These are phyloP conservation scores for Bipolaris oryzae DNA, from an alignment of 2,329 filamentous ascomycete species.

Conservation along the genomic window DNA sequence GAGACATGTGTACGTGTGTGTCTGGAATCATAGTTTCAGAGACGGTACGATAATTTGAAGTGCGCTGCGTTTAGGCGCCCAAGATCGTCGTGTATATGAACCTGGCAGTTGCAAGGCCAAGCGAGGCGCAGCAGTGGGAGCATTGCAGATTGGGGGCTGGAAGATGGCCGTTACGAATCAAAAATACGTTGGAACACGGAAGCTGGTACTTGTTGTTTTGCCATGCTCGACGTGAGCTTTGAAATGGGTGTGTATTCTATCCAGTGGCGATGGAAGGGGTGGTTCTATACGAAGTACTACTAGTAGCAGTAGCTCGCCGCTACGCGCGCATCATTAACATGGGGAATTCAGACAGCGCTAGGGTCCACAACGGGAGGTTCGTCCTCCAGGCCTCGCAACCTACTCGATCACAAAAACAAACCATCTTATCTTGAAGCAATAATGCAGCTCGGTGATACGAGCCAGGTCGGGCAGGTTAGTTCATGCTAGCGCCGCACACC, in stretches of 20 bases:
- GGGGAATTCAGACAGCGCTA: no score
- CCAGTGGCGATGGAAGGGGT: no score
- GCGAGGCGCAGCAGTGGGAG: constrained; percentile 20
- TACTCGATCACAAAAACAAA: neutral
- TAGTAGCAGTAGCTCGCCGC: no score
- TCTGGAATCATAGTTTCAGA: neutral
- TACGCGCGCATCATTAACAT: no score
- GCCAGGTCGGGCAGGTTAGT: neutral
- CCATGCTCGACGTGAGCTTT: neutral
- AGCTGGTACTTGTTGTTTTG: neutral
- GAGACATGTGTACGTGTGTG: neutral
- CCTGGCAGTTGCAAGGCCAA: constrained; percentile 15
- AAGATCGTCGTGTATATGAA: constrained; percentile 5
- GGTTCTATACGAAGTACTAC: neutral
- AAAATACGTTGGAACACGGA: neutral
- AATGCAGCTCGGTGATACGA: neutral
- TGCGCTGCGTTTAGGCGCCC: constrained; percentile 13
- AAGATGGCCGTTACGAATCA: neutral
- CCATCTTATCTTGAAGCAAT: neutral
- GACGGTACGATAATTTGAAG: neutral
- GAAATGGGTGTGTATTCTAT: neutral
- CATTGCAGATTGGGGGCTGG: neutral
- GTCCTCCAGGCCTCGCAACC: neutral
- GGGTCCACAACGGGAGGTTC: neutral
- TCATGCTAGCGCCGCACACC: constrained; percentile 5